Base-by-base conservation (phyloP, 257 asterid species). In the Linaria vulgaris region DNA sequence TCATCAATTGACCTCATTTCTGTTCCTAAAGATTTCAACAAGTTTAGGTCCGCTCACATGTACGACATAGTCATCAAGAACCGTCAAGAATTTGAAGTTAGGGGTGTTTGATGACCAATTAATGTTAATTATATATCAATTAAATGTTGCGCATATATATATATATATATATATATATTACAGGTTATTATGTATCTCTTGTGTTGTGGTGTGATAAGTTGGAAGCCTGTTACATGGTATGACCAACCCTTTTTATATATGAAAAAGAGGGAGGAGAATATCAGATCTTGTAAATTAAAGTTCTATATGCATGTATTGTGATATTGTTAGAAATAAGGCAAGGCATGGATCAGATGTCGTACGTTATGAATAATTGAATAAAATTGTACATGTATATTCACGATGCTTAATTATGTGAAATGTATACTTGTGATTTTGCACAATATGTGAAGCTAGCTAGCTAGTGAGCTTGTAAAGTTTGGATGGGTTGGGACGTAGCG, bases 11-110 rank as follows among this genome's bases (percentile, higher is more conserved):
- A 81, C 59, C 80, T 78, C 3, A 81, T 81, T 13, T 81, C 84
- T 5, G 82, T 81, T 48, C 84, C 84, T 2, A 81, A 56, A 57
- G 82, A 81, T 15, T 81, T 81, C 73, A 67, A 30, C 73, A 81
- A 59, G 80, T 76, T 81, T 72, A 81, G 73, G 24, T 76, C 87
- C 75, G 68, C 78, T 52, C 80, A 81, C 68, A 81, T 78, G 86
- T 81, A 69, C 46, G 83, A 78, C 57, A 78, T 78, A 50, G 81
- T 81, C 9, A 78, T 81, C 69, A 78, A 81, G 80, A 81, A 78
- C 63, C 78, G 82, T n/a, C 70, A 76, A 57, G 74, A 61, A 38
- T 78, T 81, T 14, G 80, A 72, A 73, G 87, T 78, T 15, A 73
- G 75, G 59, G 79, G 73, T 6, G 34, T 27, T 6, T 27, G 34